phyloP scores from a whole-genome alignment of 257 asterid species.

The Ilex asprella region DNA sequence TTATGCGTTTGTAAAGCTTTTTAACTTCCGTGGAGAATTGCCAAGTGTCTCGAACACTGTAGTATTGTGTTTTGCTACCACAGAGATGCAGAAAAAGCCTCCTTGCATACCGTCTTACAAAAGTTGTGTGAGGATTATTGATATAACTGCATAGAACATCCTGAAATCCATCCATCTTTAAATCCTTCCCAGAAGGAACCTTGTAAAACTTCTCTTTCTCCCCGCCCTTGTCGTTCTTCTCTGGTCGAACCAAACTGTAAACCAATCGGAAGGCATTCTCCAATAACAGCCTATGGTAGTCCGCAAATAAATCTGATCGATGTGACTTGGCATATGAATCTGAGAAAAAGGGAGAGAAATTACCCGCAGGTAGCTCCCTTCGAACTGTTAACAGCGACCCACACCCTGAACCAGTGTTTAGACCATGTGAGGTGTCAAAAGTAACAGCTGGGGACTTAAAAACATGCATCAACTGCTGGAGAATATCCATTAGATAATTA shows the following conservation, averaged over 20 bases:
- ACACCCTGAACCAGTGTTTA: conserved; percentile 73
- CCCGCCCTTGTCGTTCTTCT: conserved; percentile 91
- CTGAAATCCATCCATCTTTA: conserved; percentile 96
- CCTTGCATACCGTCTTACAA: conserved; percentile 91
- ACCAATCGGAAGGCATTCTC: conserved; percentile 90
- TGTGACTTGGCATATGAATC: conserved; percentile 94
- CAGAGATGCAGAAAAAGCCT: conserved; percentile 93
- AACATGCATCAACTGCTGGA: conserved; percentile 80
- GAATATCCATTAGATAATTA: conserved; percentile 88
- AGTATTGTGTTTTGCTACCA: conserved; percentile 96
- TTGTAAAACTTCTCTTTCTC: conserved; percentile 75
- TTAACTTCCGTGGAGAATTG: conserved; percentile 85
- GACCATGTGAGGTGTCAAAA: conserved; percentile 52
- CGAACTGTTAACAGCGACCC: conserved; percentile 81
- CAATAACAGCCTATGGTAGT: conserved; percentile 74
- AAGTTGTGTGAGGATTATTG: conserved; percentile 80
- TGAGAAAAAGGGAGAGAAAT: conserved; percentile 89
- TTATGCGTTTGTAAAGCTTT: conserved; percentile 82
- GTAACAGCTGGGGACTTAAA: conserved; percentile 66
- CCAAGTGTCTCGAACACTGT: conserved; percentile 95
- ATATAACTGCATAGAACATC: conserved; percentile 96
- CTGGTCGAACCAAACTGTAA: conserved; percentile 95
- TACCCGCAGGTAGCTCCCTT: conserved; percentile 95
- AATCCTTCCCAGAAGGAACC: conserved; percentile 62
- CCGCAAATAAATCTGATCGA: conserved; percentile 86